Evolutionary conservation across 768 basidiomycete genomes (phyloP), one percentile per base, ranked within the genome.

Genomic region (Mycena latifolia): DNA sequence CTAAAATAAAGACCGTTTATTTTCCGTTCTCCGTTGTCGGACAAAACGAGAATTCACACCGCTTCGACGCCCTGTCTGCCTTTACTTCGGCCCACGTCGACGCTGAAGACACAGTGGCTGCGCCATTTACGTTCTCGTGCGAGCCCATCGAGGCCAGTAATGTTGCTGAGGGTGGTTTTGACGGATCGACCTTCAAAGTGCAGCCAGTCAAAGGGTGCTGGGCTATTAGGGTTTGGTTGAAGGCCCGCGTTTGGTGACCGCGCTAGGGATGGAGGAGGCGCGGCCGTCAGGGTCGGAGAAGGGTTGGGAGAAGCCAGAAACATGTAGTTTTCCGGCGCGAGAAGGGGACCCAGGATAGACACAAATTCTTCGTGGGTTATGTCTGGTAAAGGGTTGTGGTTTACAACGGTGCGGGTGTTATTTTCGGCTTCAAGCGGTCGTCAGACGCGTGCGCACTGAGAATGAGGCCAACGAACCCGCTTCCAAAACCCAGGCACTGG

Each of bases 311-410:
- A 75, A 12, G 77, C 71, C 25, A 81, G 79, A 80, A 69, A 24
- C 81, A 77, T 52, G 80, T 90, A 94, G 73, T 94, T 94, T 75
- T 94, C 93, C 12, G 93, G 92, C 0, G 89, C 91, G 24, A 95
- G 86, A 25, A 94, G 75, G n/a, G 93, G 93, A 0, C 93, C 92
- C 1, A 94, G 81, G 50, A 92, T 79, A 4, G 89, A 85, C 43
- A 95, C 89, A 71, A 95, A 94, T 72, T 95, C 93, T 67, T 94
- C 93, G 69, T 95, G 93, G 0, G 92, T 91, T 66, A 94, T 87
- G 67, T 95, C 94, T 0, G 92, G 94, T 10, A 95, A 82, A 2
- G 94, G 93, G 70, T 95, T 95, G 77, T 95, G 92, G 76, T 95
- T 93, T 70, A 94, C 88, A 55, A 94, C 88, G 15, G 92, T 90